phyloP scores from a whole-genome alignment of 331 rosid species.

The Phaseolus coccineus region DNA sequence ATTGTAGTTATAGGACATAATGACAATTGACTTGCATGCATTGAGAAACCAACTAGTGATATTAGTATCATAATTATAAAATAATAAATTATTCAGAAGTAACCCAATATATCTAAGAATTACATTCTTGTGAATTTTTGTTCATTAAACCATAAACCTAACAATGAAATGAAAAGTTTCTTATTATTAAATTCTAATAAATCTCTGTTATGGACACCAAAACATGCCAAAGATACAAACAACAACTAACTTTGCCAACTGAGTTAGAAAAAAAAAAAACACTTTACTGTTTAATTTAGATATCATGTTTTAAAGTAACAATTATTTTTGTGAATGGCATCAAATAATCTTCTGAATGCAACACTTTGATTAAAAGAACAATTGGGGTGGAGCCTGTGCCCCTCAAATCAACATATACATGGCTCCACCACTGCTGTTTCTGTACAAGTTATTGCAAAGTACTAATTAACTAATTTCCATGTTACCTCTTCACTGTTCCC shows the following conservation, averaged over 20 bases:
- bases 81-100: no score
- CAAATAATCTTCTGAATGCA: neutral
- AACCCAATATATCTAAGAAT: no score
- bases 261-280: neutral
- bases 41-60: no score
- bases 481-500: neutral
- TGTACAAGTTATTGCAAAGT: neutral
- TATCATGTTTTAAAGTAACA: neutral
- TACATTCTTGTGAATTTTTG: no score
- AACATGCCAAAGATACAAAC: neutral
- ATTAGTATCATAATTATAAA: no score
- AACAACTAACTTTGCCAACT: neutral
- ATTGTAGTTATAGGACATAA: no score
- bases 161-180: no score
- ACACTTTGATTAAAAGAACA: neutral
- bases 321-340: neutral
- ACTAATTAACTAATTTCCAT: neutral
- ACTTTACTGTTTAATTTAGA: neutral
- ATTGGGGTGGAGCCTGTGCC: neutral
- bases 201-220: neutral
- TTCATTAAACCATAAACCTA: no score
- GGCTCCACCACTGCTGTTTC: neutral
- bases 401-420: neutral
- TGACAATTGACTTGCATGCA: no score
- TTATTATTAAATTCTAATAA: neutral